phyloP scores from a whole-genome alignment of 2,329 filamentous ascomycete genomes.

The Aspergillus ochraceoroseus region DNA sequence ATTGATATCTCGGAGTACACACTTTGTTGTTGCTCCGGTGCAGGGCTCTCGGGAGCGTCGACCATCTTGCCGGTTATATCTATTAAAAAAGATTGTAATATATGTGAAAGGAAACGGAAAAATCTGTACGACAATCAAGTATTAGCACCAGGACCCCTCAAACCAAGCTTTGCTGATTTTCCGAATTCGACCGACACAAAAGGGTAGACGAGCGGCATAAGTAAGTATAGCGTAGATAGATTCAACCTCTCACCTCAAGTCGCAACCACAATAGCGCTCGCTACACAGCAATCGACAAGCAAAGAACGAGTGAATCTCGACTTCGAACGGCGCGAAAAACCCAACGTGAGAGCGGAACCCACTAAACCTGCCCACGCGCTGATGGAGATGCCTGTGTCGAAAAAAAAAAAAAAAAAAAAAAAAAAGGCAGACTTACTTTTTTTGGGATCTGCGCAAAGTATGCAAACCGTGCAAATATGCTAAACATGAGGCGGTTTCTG shows the following conservation, averaged over 20 bases:
- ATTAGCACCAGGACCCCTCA: conserved; percentile 3
- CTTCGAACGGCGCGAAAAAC: not conserved
- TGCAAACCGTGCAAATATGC: conserved; percentile 17
- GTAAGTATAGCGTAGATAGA: not conserved
- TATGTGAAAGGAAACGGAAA: not conserved
- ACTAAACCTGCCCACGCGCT: conserved; percentile 1
- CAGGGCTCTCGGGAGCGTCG: conserved; percentile 28
- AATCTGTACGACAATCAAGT: not conserved
- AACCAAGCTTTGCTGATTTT: conserved; percentile 11
- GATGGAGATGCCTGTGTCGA: conserved; percentile 6
- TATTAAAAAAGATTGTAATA: not conserved
- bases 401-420: conserved; percentile 8
- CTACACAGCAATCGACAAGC: not conserved
- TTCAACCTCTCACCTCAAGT: conserved; percentile 1
- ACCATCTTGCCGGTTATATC: conserved; percentile 24
- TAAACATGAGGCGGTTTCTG: not conserved
- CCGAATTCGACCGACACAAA: conserved; percentile 9
- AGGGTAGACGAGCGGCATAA: not conserved
- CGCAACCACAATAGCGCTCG: not conserved
- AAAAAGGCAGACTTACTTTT: conserved; percentile 17
- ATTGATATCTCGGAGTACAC: no score
- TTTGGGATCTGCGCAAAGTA: conserved; percentile 13
- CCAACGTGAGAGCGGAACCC: conserved; percentile 1
- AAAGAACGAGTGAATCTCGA: no score
- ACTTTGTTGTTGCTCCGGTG: conserved; percentile 34